phyloP scores from a whole-genome alignment of 371 early-diverging fungal genomes.

The Saksenaea vasiformis region DNA sequence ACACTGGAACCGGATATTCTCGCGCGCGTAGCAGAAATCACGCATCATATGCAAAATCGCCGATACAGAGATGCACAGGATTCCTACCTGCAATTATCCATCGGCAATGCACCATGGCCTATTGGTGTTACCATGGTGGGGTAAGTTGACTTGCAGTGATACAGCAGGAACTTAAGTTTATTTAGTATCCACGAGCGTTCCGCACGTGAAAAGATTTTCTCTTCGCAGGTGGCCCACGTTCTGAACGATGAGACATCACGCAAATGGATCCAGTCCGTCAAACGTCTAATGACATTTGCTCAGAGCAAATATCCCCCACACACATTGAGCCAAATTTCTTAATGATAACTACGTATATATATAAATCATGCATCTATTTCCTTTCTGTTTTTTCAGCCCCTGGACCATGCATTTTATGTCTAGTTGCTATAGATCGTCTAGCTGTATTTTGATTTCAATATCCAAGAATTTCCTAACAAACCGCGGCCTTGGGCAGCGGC shows the following conservation, averaged over 20 bases:
- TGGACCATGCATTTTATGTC: not conserved
- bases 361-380: constrained; percentile 5
- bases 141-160: constrained; percentile 22
- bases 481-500: constrained; percentile 82
- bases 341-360: constrained; percentile 34
- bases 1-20: constrained; percentile 83
- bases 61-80: constrained; percentile 95
- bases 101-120: constrained; percentile 99
- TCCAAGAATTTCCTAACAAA: constrained; percentile 87
- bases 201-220: constrained; percentile 94
- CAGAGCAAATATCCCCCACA: constrained; percentile 91
- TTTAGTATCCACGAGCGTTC: constrained; percentile 95
- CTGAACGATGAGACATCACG: constrained; percentile 96
- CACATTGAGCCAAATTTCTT: constrained; percentile 64
- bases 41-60: constrained; percentile 76
- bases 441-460: constrained; percentile 46
- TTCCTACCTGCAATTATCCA: constrained; percentile 89
- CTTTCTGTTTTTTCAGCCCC: not conserved
- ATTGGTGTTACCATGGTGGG: constrained; percentile 93
- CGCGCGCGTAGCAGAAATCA: constrained; percentile 88
- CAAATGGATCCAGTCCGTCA: constrained; percentile 98
- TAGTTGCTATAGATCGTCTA: not conserved
- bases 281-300: constrained; percentile 94
- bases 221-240: constrained; percentile 96
- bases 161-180: not conserved